Conservation (phyloP, 2,329 filamentous ascomycete species). For the Ophiostoma tasmaniense region DNA sequence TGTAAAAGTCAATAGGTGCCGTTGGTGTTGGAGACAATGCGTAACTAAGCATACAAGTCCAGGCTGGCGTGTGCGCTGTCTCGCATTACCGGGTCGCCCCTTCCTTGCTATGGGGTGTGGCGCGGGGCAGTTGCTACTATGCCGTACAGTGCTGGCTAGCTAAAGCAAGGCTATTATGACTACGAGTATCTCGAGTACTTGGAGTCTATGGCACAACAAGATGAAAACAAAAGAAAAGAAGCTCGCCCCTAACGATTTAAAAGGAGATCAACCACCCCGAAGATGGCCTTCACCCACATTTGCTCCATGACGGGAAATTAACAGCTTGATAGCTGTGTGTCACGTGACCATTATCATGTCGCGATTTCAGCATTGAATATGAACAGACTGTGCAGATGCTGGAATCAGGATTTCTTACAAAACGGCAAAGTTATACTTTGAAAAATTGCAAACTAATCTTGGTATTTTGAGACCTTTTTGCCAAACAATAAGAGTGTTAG, state of each 20-base stretch:
- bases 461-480: background rate
- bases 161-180: background rate
- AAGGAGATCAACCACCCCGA: background rate
- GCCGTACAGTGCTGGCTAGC: background rate
- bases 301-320: conserved; percentile 15
- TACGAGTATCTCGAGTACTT: background rate
- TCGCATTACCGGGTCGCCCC: background rate
- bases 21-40: background rate
- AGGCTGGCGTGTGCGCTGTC: conserved; percentile 3
- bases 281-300: background rate
- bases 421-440: background rate
- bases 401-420: background rate
- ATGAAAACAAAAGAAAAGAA: background rate
- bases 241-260: background rate
- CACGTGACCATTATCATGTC: background rate
- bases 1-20: background rate
- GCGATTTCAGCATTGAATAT: background rate
- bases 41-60: background rate
- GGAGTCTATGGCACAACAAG: background rate
- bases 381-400: background rate
- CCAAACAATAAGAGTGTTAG: background rate
- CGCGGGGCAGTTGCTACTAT: conserved; percentile 15
- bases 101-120: conserved; percentile 10
- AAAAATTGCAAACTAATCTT: background rate
- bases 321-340: background rate